phyloP scores from a whole-genome alignment of 2,329 filamentous ascomycete genomes.

The Fusarium equiseti region DNA sequence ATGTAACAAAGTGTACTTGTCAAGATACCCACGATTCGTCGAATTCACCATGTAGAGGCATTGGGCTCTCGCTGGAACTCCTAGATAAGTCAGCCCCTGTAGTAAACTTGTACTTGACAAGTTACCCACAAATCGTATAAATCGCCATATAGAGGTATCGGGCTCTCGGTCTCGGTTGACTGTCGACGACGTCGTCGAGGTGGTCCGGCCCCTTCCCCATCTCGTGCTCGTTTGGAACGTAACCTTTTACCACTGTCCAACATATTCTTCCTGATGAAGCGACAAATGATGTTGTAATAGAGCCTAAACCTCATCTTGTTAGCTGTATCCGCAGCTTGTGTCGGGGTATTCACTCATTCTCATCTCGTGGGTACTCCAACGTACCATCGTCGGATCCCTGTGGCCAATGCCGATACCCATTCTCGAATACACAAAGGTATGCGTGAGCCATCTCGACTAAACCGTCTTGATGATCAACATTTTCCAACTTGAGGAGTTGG shows the following conservation, averaged over 20 bases:
- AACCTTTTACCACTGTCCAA: accelerated
- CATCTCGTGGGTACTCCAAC: background rate
- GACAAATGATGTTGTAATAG: constrained; percentile 3
- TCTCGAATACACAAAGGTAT: background rate
- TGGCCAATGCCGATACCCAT: constrained; percentile 13
- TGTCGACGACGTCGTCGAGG: background rate
- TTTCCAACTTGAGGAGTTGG: background rate
- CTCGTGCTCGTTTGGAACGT: background rate
- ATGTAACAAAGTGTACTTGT: accelerated
- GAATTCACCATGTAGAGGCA: accelerated
- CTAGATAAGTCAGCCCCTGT: background rate
- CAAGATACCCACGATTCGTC: background rate
- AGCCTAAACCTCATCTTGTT: background rate
- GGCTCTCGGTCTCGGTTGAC: background rate
- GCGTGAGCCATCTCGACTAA: constrained; percentile 19
- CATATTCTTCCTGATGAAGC: constrained; percentile 1
- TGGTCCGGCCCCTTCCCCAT: background rate
- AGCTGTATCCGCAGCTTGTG: accelerated
- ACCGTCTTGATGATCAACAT: background rate
- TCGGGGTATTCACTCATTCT: background rate
- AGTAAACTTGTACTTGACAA: accelerated
- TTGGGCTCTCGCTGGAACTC: background rate
- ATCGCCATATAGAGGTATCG: accelerated
- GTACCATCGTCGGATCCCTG: background rate
- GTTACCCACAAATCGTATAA: background rate